Base-by-base conservation (phyloP, 1,139 yeast genomes). In the Eremothecium cymbalariae region DNA sequence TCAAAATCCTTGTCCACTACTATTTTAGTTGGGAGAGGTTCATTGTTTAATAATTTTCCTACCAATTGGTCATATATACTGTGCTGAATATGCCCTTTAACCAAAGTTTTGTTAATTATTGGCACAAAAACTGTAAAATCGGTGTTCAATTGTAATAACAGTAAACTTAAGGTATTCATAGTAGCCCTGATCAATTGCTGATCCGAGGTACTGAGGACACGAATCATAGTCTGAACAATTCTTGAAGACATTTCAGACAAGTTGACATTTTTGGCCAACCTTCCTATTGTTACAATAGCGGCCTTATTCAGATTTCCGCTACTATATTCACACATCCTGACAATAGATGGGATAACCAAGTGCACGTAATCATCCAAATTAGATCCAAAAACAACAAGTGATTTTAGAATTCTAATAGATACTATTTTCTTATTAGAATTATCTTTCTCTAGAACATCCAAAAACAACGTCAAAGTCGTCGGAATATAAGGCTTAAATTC, bases 111-210 rank as follows among this genome's bases (percentile, higher is more conserved):
- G 50, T 81, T 82, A 38, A 90, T 79, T 2, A 83, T 77, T 2
- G 97, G 97, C 28, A 90, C 72, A 51, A 85, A 93, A 2, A 90
- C 93, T 8, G 81, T 71, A 46, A 84, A 88, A 37, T 86, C 96
- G 4, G 75, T 66, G 0, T 94, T 94, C 64, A 88, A 68, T 51
- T 86, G 95, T 33, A 83, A 64, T 24, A 88, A 64, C 37, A 93
- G 61, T 32, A 85, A 71, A 48, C 94, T 79, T 34, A 93, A 62
- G 0, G 97, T 83, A 44, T 83, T 86, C 69, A 90, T 74, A 0
- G 83, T 70, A 0, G 80, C 72, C 16, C 63, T 67, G 18, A 71
- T 65, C 11, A 88, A 60, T 25, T 79, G 94, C n/a, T 74, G 81
- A 41, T 69, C 72, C 2, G 64, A 64, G 2, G 61, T 67, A 18